Percentiles rank a stretch among this genome's conserved stretches.
These are phyloP conservation scores for Strobilomyces confusus DNA, from an alignment of 768 basidiomycete genomes.

Conservation along the genomic window DNA sequence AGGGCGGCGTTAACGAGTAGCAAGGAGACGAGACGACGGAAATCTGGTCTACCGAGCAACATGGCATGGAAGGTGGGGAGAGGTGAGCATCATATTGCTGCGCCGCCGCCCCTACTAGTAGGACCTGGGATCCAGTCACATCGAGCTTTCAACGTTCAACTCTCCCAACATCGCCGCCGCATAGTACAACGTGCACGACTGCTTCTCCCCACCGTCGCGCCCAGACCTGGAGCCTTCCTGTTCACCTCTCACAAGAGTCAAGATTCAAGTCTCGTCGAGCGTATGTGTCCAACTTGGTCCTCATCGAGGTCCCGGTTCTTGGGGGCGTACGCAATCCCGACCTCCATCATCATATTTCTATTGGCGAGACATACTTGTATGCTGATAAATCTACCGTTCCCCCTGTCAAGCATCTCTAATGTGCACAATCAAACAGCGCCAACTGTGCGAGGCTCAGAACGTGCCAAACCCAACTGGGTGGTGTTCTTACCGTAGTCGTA, in stretches of 20 bases:
- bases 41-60: neutral
- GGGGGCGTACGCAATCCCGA: too few relatives aligned
- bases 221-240: too few relatives aligned
- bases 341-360: neutral
- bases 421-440: neutral
- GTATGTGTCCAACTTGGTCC: too few relatives aligned
- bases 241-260: too few relatives aligned
- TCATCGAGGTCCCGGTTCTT: too few relatives aligned
- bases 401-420: neutral
- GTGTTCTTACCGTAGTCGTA: conserved; percentile 64
- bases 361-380: neutral
- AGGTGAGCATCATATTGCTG: neutral
- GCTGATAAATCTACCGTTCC: neutral
- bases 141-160: too few relatives aligned
- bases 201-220: too few relatives aligned
- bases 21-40: neutral
- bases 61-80: neutral
- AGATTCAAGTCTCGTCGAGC: too few relatives aligned
- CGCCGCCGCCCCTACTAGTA: too few relatives aligned
- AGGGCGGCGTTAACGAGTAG: neutral
- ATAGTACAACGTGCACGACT: too few relatives aligned
- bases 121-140: too few relatives aligned
- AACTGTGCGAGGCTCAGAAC: conserved; percentile 17
- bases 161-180: too few relatives aligned
- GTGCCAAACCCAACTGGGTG: neutral